Base-by-base conservation (phyloP, 2,329 filamentous ascomycete species). In the Fusarium sp. region DNA sequence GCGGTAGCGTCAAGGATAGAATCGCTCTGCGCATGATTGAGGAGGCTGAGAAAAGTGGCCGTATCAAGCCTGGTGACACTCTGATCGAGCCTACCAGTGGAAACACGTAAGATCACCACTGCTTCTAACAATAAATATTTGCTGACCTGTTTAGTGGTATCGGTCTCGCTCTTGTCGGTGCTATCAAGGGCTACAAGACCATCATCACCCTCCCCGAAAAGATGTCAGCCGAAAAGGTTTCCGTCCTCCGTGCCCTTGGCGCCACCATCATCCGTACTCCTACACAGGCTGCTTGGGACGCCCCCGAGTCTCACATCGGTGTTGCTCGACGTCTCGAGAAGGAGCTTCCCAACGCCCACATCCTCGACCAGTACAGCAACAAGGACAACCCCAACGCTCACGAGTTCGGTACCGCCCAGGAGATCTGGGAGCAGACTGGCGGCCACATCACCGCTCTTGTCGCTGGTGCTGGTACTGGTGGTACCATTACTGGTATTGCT, bases 121-220 rank as follows among this genome's bases (percentile, higher is more conserved):
- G 16, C 10, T 10, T 8, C 7, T 25, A 22, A 45, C 14, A 24
- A 22, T 16, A 3, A 22, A 14, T 16, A 16, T 18, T 18, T 51
- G 30, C 65, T 69, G 45, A 69, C 49, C 30, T 49, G 12, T 40
- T 18, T n/a, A 86, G 84, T 61, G 96, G 96, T 72, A 99, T 99
- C 72, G 96, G 96, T 24, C 87, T 99, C 42, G 96, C 96, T 29
- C 89, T 99, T 34, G 95, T 98, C 20, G 95, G 90, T 61, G 96
- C 96, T 18, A 92, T 99, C 77, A 98, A 98, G 85, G 95, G 94
- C 72, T 99, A 98, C 87, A 95, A 95, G 82, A 97, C 94, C 42
- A 98, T 99, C 82, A 99, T 99, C 81, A 99, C 96, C 13, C 89
- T 99, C 47, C 96, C 96, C 54, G 96, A 99, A 84, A 99, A 99